Percentiles rank a stretch among this genome's conserved stretches.
phyloP scores from a whole-genome alignment of 2,329 filamentous ascomycete species.

The Colletotrichum sp. region DNA sequence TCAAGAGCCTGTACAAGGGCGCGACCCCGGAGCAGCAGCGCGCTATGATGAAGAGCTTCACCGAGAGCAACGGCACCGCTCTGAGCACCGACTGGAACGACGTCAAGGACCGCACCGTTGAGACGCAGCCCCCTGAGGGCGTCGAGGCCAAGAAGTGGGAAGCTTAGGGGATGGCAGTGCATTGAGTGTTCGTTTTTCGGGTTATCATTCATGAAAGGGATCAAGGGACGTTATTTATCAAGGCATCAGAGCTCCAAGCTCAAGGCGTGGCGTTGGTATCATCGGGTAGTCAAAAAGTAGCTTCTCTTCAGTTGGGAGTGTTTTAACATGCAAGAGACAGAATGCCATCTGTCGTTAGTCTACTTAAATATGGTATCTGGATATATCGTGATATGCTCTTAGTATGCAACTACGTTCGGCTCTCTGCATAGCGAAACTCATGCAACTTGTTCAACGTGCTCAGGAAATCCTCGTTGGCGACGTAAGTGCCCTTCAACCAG shows the following conservation, averaged over 20 bases:
- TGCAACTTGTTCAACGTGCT: constrained; percentile 28
- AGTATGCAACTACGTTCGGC: neutral
- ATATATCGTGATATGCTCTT: neutral
- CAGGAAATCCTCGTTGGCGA: constrained; percentile 58
- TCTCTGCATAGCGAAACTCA: neutral
- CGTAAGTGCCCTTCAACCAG: constrained; percentile 87
- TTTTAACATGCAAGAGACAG: neutral
- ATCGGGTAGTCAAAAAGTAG: neutral
- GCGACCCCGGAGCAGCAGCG: constrained; percentile 81
- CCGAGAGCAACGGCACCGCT: constrained; percentile 91
- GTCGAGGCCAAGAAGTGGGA: constrained; percentile 78
- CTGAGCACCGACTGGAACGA: constrained; percentile 92
- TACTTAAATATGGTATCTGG: neutral
- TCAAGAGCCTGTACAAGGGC: constrained; percentile 84
- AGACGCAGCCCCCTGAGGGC: constrained; percentile 77
- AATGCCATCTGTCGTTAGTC: neutral
- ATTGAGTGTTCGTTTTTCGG: neutral
- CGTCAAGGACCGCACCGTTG: constrained; percentile 74
- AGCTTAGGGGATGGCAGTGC: neutral
- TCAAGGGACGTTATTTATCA: neutral
- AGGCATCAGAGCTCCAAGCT: neutral
- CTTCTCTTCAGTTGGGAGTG: neutral
- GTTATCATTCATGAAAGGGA: neutral
- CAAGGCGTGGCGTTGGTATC: neutral
- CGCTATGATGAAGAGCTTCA: constrained; percentile 98